Evolutionary conservation across 768 basidiomycete genomes (phyloP).

Genomic region (Saitozyma sp.): DNA sequence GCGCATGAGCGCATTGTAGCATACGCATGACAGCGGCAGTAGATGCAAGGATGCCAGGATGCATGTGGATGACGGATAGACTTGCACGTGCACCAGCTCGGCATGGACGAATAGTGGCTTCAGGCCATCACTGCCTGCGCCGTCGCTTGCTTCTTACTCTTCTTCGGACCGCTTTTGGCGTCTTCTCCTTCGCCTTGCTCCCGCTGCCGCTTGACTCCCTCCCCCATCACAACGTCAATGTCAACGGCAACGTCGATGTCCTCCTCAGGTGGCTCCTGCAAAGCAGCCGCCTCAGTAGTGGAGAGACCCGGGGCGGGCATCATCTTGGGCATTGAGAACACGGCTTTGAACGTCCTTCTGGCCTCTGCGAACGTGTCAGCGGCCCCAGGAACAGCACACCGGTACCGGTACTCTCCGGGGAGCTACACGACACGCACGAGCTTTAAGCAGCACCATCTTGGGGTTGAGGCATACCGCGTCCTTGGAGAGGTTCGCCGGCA

Average conservation of each 20-base stretch:
- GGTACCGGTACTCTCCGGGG: neutral
- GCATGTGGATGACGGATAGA: no score
- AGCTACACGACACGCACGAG: conserved; percentile 35
- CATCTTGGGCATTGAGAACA: conserved; percentile 37
- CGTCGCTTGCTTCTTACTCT: neutral
- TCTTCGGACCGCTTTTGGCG: neutral
- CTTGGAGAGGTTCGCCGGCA: conserved; percentile 51
- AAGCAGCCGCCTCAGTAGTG: neutral
- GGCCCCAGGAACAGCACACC: neutral
- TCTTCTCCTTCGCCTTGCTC: neutral
- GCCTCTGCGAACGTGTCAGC: conserved; percentile 33
- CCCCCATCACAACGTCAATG: neutral
- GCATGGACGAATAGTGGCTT: no score
- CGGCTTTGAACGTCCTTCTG: conserved; percentile 45
- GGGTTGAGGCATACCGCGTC: conserved; percentile 39
- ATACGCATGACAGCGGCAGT: no score
- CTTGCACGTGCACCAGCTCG: no score
- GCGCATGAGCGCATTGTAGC: no score
- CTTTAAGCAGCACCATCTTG: conserved; percentile 41
- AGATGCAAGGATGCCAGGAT: no score
- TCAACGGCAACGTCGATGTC: neutral
- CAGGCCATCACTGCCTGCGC: no score
- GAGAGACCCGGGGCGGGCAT: conserved; percentile 18
- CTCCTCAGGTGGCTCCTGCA: neutral
- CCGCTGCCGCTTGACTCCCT: neutral